phyloP scores from a whole-genome alignment of 2,329 filamentous ascomycete genomes.

The Diplodia intermedia region DNA sequence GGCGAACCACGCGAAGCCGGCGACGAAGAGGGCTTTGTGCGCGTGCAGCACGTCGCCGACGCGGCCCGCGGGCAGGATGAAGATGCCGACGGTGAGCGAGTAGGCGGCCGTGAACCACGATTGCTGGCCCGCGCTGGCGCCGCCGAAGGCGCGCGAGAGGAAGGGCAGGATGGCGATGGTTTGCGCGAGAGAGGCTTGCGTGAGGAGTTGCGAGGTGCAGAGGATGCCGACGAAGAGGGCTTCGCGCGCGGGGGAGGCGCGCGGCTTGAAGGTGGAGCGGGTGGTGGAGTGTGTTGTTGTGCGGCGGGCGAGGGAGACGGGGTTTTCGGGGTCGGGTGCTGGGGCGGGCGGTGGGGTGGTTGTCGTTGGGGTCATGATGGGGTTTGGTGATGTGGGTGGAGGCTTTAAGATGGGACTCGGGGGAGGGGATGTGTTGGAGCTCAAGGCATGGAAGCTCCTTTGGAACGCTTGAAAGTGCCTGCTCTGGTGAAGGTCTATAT shows the following conservation, averaged over 20 bases:
- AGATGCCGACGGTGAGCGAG: conserved; percentile 57
- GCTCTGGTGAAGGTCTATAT: too few species aligned
- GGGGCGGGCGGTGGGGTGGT: too few species aligned
- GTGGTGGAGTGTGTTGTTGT: too few species aligned
- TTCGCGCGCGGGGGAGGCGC: conserved; percentile 25
- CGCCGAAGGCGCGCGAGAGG: conserved; percentile 52
- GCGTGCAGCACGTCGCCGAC: conserved; percentile 58
- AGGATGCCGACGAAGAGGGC: conserved; percentile 33
- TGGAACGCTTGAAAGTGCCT: too few species aligned
- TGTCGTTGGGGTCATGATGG: too few species aligned
- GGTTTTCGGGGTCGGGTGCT: too few species aligned
- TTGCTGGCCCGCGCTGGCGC: conserved; percentile 49
- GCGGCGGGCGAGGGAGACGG: too few species aligned
- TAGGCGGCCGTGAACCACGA: conserved; percentile 59
- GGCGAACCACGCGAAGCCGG: conserved; percentile 59
- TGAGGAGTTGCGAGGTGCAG: conserved; percentile 46
- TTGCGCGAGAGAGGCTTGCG: conserved; percentile 50
- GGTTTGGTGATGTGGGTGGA: too few species aligned
- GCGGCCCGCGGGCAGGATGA: conserved; percentile 58
- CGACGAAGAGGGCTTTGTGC: conserved; percentile 57
- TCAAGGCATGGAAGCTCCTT: too few species aligned
- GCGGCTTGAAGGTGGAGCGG: not conserved
- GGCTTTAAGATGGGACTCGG: too few species aligned
- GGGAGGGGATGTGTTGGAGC: too few species aligned
- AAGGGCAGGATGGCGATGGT: conserved; percentile 49